Evolutionary conservation across 2,329 filamentous ascomycete genomes (phyloP).

Genomic region (Aspergillus versicolor): DNA sequence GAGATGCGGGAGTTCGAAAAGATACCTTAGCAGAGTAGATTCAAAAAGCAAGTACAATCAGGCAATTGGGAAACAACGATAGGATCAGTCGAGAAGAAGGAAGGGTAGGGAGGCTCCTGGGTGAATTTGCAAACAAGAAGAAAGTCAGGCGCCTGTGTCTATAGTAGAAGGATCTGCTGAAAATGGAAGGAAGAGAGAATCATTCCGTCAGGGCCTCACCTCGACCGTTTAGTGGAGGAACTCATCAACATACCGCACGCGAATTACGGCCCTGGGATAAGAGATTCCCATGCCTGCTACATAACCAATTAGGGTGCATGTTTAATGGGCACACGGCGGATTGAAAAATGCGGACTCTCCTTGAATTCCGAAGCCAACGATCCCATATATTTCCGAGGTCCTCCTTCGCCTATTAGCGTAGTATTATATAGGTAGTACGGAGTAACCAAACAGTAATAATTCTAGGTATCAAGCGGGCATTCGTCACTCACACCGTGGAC

Average conservation of each 20-base stretch:
- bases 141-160: neutral
- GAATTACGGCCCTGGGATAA: neutral
- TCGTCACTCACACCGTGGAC: neutral
- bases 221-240: neutral
- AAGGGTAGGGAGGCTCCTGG: neutral
- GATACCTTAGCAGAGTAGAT: conserved; percentile 3
- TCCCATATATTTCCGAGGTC: neutral
- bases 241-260: neutral
- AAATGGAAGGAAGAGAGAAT: neutral
- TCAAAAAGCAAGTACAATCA: neutral
- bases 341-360: neutral
- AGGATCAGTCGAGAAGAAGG: conserved; percentile 11
- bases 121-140: neutral
- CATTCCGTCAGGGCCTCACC: no score
- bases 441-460: neutral
- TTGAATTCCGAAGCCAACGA: neutral
- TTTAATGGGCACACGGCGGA: neutral
- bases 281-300: neutral
- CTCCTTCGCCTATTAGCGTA: neutral
- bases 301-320: neutral
- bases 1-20: conserved; percentile 20
- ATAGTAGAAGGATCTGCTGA: neutral
- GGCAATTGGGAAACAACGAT: conserved; percentile 19
- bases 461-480: neutral
- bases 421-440: neutral